Conservation (phyloP, 768 basidiomycete genomes). For the Polyporus arcularius region DNA sequence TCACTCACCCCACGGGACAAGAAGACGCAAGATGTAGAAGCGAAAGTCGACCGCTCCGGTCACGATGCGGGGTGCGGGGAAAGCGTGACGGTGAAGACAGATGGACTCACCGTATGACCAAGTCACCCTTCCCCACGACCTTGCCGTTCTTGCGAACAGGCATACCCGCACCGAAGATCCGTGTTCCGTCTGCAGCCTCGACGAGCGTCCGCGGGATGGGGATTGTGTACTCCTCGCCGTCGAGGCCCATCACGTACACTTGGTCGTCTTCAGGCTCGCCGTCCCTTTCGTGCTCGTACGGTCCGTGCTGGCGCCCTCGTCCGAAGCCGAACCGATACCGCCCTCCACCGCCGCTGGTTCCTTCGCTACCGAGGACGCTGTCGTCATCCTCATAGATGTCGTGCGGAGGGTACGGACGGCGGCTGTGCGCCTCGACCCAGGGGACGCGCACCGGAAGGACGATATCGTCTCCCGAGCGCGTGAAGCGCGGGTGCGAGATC, state of each 20-base stretch:
- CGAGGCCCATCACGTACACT: slow-evolving; percentile 55
- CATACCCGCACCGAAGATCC: slow-evolving; percentile 69
- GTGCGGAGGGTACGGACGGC: slow-evolving; percentile 9
- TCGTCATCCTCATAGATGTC: not conserved
- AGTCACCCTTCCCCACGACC: slow-evolving; percentile 58
- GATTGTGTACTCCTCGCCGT: slow-evolving; percentile 54
- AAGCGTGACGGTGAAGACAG: not conserved
- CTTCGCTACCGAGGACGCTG: not conserved
- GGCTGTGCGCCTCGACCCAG: slow-evolving; percentile 48
- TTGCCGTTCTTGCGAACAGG: slow-evolving; percentile 55
- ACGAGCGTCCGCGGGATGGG: slow-evolving; percentile 56
- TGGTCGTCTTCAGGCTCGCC: slow-evolving; percentile 37
- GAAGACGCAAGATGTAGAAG: not conserved
- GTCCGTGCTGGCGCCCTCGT: slow-evolving; percentile 2
- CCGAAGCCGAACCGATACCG: slow-evolving; percentile 6
- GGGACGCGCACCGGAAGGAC: slow-evolving; percentile 56
- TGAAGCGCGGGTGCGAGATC: slow-evolving; percentile 56
- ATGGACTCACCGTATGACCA: slow-evolving; percentile 58
- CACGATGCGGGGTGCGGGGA: slow-evolving; percentile 2
- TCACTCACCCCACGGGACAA: not conserved
- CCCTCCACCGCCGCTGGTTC: not conserved
- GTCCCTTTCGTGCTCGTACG: not conserved
- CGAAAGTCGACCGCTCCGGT: not conserved
- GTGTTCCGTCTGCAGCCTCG: slow-evolving; percentile 49
- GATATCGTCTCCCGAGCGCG: slow-evolving; percentile 57